Evolutionary conservation across 106 monocot genomes (phyloP).

Genomic region (Dendrobium huoshanense): DNA sequence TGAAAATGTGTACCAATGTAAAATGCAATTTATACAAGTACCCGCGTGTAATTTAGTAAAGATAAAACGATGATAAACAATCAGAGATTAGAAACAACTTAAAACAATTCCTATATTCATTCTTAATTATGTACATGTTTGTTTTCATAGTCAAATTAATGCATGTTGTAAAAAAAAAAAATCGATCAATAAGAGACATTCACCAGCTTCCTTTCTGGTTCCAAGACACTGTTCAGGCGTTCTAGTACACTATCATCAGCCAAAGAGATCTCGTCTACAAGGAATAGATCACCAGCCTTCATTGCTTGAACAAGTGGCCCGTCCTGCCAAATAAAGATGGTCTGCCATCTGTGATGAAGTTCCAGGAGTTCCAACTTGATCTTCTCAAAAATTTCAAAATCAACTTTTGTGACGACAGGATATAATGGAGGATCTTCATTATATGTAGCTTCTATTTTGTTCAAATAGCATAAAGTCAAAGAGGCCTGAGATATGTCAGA

Average conservation of each 20-base stretch:
- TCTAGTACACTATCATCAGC: constrained; percentile 99
- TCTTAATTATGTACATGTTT: neutral
- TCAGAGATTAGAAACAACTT: neutral
- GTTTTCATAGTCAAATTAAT: neutral
- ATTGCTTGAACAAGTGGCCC: constrained; percentile 95
- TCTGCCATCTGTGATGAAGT: constrained; percentile 59
- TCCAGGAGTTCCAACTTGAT: constrained; percentile 30
- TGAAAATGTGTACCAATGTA: neutral
- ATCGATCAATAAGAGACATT: constrained; percentile 5
- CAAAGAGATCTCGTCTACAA: constrained; percentile 95
- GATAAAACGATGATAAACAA: neutral
- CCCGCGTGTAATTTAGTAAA: too few species aligned
- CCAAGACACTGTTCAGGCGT: constrained; percentile 91
- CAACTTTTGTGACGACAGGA: constrained; percentile 28
- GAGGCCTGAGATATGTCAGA: constrained; percentile 57
- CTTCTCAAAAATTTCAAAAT: constrained; percentile 40
- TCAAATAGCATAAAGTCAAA: constrained; percentile 34
- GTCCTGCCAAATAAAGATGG: constrained; percentile 91
- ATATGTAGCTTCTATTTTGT: constrained; percentile 22
- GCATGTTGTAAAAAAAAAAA: neutral
- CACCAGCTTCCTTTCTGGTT: constrained; percentile 87
- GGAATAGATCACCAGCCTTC: constrained; percentile 81
- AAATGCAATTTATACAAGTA: neutral
- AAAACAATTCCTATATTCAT: neutral
- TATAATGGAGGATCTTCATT: constrained; percentile 11